phyloP scores from a whole-genome alignment of 495 filamentous ascomycete genomes.

The Penicillium alfredii region DNA sequence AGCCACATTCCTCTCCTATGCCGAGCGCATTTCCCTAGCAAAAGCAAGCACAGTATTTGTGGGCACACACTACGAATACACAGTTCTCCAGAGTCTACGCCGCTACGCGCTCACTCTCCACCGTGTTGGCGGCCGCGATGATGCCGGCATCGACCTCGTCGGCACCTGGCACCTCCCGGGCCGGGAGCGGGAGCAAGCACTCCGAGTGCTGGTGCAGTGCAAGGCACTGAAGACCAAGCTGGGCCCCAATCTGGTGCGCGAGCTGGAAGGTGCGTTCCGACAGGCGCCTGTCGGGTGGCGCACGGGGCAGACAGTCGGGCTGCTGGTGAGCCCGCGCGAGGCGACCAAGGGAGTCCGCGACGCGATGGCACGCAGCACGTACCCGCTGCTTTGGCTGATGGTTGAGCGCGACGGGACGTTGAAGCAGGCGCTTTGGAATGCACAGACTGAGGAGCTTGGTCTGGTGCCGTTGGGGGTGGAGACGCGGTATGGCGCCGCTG shows the following conservation, averaged over 20 bases:
- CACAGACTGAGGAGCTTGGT: slow-evolving; percentile 54
- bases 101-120: slow-evolving; percentile 59
- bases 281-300: slow-evolving; percentile 66
- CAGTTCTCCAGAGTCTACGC: slow-evolving; percentile 55
- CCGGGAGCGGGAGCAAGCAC: slow-evolving; percentile 31
- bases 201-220: slow-evolving; percentile 75
- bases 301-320: slow-evolving; percentile 51
- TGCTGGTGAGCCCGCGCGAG: slow-evolving; percentile 53
- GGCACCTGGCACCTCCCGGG: slow-evolving; percentile 68
- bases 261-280: slow-evolving; percentile 76
- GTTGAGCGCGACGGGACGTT: slow-evolving; percentile 35
- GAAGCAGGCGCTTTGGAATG: slow-evolving; percentile 40
- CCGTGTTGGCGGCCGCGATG: slow-evolving; percentile 67
- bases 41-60: slow-evolving; percentile 34
- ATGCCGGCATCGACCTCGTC: slow-evolving; percentile 78
- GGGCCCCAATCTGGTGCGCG: slow-evolving; percentile 64
- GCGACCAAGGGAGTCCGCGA: slow-evolving; percentile 57
- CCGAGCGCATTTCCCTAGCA: slow-evolving; percentile 41
- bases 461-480: slow-evolving; percentile 59
- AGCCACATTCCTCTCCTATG: slow-evolving; percentile 66
- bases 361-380: slow-evolving; percentile 57
- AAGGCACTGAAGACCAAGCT: slow-evolving; percentile 56
- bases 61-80: slow-evolving; percentile 67
- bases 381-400: slow-evolving; percentile 59
- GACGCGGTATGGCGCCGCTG: slow-evolving; percentile 37